These are phyloP conservation scores for Detonula confervacea DNA, from an alignment of 352 stramenopile species.

Conservation along the genomic window DNA sequence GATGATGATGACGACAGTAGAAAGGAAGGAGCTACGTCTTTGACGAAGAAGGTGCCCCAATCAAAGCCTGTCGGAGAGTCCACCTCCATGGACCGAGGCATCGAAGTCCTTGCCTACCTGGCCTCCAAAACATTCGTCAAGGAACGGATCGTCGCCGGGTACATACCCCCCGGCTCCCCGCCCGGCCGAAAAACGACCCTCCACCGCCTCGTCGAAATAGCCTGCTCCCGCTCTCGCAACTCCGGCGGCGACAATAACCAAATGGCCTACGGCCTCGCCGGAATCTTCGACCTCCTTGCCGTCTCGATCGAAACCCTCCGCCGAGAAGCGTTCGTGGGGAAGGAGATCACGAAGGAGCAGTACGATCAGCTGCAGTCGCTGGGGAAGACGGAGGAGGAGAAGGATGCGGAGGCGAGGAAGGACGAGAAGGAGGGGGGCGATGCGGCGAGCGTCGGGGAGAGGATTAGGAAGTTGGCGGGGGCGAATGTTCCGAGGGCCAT, in stretches of 20 bases:
- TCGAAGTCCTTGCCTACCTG: slow-evolving; percentile 86
- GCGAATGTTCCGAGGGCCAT: slow-evolving; percentile 78
- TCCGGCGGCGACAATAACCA: slow-evolving; percentile 61
- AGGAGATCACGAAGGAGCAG: slow-evolving; percentile 96
- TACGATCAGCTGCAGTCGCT: slow-evolving; percentile 97
- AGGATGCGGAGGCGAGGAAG: slow-evolving; percentile 85
- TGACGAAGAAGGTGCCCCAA: slow-evolving; percentile 20
- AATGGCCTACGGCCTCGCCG: slow-evolving; percentile 90
- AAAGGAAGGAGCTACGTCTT: slow-evolving; percentile 14
- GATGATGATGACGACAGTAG: slow-evolving; percentile 9
- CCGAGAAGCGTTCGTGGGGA: slow-evolving; percentile 95
- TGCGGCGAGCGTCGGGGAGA: slow-evolving; percentile 56
- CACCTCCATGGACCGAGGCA: slow-evolving; percentile 77
- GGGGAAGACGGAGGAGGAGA: slow-evolving; percentile 93
- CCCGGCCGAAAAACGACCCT: slow-evolving; percentile 50
- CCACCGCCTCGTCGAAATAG: slow-evolving; percentile 75
- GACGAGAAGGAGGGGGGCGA: slow-evolving; percentile 70
- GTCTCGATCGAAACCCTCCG: slow-evolving; percentile 93
- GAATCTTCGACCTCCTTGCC: slow-evolving; percentile 92
- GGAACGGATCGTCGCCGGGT: slow-evolving; percentile 84
- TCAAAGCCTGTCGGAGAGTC: slow-evolving; percentile 36
- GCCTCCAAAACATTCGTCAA: slow-evolving; percentile 83
- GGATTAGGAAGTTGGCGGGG: slow-evolving; percentile 81
- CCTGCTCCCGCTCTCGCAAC: slow-evolving; percentile 49
- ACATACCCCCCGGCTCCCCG: slow-evolving; percentile 43